Evolutionary conservation across 169 alveolate species (phyloP).

Genomic region (Miamiensis avidus): DNA sequence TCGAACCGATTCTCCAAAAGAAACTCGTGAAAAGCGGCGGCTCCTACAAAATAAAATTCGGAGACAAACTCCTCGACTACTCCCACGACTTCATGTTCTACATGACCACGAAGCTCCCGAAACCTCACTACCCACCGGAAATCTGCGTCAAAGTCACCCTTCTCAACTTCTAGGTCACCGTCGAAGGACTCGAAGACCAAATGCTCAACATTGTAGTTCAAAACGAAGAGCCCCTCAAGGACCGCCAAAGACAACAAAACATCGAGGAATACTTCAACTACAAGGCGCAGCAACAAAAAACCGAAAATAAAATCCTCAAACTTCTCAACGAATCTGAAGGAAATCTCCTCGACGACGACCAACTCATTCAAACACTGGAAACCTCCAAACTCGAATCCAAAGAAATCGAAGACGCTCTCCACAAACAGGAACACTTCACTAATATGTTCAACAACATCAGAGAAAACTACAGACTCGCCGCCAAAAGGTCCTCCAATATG

Average conservation of each 20-base stretch:
- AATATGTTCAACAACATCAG: slow-evolving; percentile 19
- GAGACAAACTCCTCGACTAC: slow-evolving; percentile 59
- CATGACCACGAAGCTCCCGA: slow-evolving; percentile 69
- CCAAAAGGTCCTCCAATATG: slow-evolving; percentile 28
- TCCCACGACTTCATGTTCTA: slow-evolving; percentile 67
- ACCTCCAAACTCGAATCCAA: slow-evolving; percentile 41
- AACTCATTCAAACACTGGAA: slow-evolving; percentile 54
- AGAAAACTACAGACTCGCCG: slow-evolving; percentile 1
- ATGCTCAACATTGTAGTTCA: slow-evolving; percentile 73
- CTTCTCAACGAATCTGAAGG: slow-evolving; percentile 51
- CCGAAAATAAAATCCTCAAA: slow-evolving; percentile 74
- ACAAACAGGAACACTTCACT: slow-evolving; percentile 25
- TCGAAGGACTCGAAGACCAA: slow-evolving; percentile 82
- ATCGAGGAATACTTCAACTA: slow-evolving; percentile 69
- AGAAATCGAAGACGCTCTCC: slow-evolving; percentile 37
- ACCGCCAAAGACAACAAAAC: slow-evolving; percentile 67
- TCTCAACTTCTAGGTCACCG: slow-evolving; percentile 78
- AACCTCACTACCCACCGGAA: slow-evolving; percentile 86
- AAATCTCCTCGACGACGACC: slow-evolving; percentile 60
- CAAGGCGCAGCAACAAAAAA: slow-evolving; percentile 64
- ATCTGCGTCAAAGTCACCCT: slow-evolving; percentile 66
- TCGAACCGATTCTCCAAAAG: slow-evolving; percentile 68
- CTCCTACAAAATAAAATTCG: slow-evolving; percentile 41
- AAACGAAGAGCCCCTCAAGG: slow-evolving; percentile 71
- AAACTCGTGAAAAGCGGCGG: slow-evolving; percentile 59